Conservation (phyloP, 495 filamentous ascomycete genomes). For the Xylaria flabelliformis region DNA sequence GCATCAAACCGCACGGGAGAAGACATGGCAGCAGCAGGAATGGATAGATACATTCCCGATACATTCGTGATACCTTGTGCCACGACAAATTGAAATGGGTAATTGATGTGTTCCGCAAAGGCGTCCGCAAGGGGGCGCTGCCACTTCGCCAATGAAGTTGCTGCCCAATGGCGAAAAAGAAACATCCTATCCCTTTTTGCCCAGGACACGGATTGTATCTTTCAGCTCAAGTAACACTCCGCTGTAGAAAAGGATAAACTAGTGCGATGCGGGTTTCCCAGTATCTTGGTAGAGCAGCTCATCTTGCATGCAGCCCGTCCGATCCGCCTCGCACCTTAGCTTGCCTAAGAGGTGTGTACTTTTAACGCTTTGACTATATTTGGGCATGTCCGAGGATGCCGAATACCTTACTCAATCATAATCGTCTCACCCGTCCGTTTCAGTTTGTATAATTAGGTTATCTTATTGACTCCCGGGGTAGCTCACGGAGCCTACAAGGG, state of each 20-base stretch:
- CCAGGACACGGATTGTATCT: not conserved
- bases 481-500: not conserved
- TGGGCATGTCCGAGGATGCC: constrained; percentile 1
- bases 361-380: not conserved
- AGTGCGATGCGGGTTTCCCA: constrained; percentile 19
- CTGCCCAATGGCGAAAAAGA: constrained; percentile 23
- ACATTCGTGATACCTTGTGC: not conserved
- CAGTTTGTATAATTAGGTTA: not conserved
- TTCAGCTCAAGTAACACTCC: constrained; percentile 10
- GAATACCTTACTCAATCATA: not conserved
- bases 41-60: not conserved
- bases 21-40: not conserved
- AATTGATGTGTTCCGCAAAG: not conserved
- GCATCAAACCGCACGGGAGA: not conserved
- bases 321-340: constrained; percentile 20
- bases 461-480: not conserved
- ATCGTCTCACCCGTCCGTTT: not conserved
- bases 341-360: not conserved
- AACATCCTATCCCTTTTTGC: not conserved
- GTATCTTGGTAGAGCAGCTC: constrained; percentile 24
- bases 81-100: not conserved
- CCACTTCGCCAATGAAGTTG: constrained; percentile 19
- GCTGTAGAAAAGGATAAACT: constrained; percentile 4
- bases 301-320: constrained; percentile 29
- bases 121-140: not conserved